Conservation (phyloP, 2,329 filamentous ascomycete genomes). For the Cordyceps javanica region DNA sequence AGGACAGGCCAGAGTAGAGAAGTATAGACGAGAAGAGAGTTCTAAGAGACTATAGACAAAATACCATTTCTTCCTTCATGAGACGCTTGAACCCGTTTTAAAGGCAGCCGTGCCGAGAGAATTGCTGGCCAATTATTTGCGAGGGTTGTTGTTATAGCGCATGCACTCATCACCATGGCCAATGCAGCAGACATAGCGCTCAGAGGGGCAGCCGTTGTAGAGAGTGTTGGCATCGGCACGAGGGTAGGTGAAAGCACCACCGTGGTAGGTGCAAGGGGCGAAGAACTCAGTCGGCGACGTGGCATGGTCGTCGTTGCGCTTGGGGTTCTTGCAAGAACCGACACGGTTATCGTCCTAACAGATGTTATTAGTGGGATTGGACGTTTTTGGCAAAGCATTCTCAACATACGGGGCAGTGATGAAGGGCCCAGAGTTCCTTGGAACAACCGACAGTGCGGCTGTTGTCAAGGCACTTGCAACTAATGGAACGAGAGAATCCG, state of each 20-base stretch:
- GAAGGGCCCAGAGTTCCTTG: not conserved
- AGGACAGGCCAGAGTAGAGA: not conserved
- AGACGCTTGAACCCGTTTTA: not conserved
- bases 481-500: not conserved
- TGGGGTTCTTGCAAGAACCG: conserved; percentile 3
- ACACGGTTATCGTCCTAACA: not conserved
- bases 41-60: not conserved
- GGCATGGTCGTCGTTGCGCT: not conserved
- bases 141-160: not conserved
- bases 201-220: conserved; percentile 1
- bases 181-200: conserved; percentile 8
- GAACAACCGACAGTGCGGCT: conserved; percentile 1
- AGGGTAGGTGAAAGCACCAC: conserved; percentile 8
- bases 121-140: not conserved
- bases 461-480: conserved; percentile 7
- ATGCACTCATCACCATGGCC: not conserved
- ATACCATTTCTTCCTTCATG: not conserved
- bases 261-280: conserved; percentile 4
- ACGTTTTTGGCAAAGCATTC: not conserved
- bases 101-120: not conserved
- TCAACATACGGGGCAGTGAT: not conserved
- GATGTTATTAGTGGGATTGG: not conserved
- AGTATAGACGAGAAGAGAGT: conserved; percentile 2
- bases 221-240: conserved; percentile 8
- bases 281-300: conserved; percentile 3